Evolutionary conservation across 2,329 filamentous ascomycete genomes (phyloP).

Genomic region (Monosporascus sp.): DNA sequence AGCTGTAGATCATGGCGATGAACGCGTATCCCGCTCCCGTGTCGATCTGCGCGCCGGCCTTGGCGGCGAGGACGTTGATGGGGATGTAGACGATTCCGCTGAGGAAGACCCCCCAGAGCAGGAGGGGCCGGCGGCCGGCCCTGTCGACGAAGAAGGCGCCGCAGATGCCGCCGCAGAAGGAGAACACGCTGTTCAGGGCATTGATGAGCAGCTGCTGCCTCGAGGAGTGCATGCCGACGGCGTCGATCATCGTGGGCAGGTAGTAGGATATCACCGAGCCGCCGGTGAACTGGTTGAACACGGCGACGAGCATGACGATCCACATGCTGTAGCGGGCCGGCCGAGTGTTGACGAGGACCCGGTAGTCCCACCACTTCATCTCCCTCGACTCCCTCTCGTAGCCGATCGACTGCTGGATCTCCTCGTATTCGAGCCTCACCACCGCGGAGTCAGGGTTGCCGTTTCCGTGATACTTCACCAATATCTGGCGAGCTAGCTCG

Average conservation of each 20-base stretch:
- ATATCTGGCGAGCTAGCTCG: slow-evolving; percentile 34
- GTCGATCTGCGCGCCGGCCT: background rate
- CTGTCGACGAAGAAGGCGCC: slow-evolving; percentile 38
- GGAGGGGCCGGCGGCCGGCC: slow-evolving; percentile 41
- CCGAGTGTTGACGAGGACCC: slow-evolving; percentile 37
- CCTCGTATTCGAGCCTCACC: slow-evolving; percentile 34
- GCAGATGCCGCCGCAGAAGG: slow-evolving; percentile 37
- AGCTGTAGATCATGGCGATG: background rate
- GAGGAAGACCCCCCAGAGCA: slow-evolving; percentile 22
- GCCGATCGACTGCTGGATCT: slow-evolving; percentile 37
- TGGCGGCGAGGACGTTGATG: slow-evolving; percentile 29
- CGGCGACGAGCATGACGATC: slow-evolving; percentile 44
- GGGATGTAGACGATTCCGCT: slow-evolving; percentile 36
- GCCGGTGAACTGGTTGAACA: slow-evolving; percentile 46
- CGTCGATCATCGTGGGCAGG: slow-evolving; percentile 41
- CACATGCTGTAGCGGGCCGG: slow-evolving; percentile 42
- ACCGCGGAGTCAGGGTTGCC: slow-evolving; percentile 32
- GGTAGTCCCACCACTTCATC: slow-evolving; percentile 43
- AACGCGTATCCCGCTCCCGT: background rate
- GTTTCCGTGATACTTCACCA: slow-evolving; percentile 39
- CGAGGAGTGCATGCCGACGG: slow-evolving; percentile 30
- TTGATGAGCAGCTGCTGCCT: slow-evolving; percentile 39
- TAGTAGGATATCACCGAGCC: slow-evolving; percentile 44
- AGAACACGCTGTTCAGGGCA: slow-evolving; percentile 40
- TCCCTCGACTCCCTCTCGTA: slow-evolving; percentile 36